These are phyloP conservation scores for Nannochloropsis salina DNA, from an alignment of 108 stramenopile genomes.

Conservation along the genomic window DNA sequence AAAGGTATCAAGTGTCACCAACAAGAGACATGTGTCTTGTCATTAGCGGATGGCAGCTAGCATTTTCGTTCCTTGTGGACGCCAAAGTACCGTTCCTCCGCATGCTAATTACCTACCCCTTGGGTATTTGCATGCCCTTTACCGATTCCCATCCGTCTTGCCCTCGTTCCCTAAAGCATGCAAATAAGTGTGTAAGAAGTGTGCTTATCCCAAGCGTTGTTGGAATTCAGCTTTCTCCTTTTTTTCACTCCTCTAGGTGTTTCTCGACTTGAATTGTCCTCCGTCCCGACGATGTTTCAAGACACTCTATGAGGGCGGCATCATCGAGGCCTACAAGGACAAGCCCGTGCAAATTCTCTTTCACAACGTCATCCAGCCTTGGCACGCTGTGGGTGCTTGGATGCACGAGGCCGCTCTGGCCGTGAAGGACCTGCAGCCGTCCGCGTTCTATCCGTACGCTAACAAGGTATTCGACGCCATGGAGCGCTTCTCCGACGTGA, in stretches of 20 bases:
- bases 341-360: constrained; percentile 9
- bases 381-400: neutral
- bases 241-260: neutral
- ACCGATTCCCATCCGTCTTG: too few relatives aligned
- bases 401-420: constrained; percentile 20
- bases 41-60: too few relatives aligned
- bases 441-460: neutral
- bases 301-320: neutral
- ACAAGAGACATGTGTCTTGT: too few relatives aligned
- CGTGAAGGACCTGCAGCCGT: constrained; percentile 9
- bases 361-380: constrained; percentile 20
- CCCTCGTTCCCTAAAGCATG: too few relatives aligned
- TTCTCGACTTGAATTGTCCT: neutral
- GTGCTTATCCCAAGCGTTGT: too few relatives aligned
- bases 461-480: neutral
- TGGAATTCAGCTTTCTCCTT: neutral
- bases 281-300: neutral
- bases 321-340: neutral
- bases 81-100: too few relatives aligned
- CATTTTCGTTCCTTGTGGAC: too few relatives aligned
- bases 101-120: too few relatives aligned
- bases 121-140: too few relatives aligned
- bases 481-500: constrained; percentile 10
- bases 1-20: too few relatives aligned
- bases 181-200: too few relatives aligned